Percentiles rank a stretch among this genome's conserved stretches.
Conservation (phyloP, 768 basidiomycete genomes). For the Pisolithus tinctorius region DNA sequence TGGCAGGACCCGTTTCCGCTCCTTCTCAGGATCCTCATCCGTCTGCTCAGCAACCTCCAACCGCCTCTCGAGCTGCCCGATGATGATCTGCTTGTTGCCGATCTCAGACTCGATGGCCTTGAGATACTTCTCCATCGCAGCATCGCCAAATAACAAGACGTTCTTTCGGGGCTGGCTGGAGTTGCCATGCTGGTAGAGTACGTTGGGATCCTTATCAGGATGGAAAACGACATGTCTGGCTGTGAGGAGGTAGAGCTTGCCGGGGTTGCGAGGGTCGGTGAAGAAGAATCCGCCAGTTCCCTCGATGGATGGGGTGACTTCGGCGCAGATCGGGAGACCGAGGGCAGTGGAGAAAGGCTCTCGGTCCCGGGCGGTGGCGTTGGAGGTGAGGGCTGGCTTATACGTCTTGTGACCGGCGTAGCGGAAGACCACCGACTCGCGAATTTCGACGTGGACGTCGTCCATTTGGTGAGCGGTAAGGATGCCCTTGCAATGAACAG, state of each 20-base stretch:
- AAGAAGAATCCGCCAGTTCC: constrained; percentile 31
- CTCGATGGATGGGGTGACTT: constrained; percentile 13
- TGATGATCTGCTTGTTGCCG: not conserved
- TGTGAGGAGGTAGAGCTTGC: constrained; percentile 24
- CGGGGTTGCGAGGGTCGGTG: constrained; percentile 8
- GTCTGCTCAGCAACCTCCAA: constrained; percentile 2
- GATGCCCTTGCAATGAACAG: constrained; percentile 15
- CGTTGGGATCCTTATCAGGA: constrained; percentile 3
- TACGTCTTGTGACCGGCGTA: constrained; percentile 24
- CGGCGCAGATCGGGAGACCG: constrained; percentile 23
- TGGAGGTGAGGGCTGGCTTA: constrained; percentile 4
- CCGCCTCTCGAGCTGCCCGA: constrained; percentile 1
- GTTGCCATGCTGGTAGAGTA: not conserved
- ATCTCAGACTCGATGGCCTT: constrained; percentile 7
- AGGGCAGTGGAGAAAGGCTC: constrained; percentile 23
- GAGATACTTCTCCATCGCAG: constrained; percentile 4
- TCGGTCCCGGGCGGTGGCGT: constrained; percentile 14
- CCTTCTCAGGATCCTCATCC: constrained; percentile 7
- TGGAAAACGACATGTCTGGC: constrained; percentile 5
- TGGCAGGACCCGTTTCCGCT: constrained; percentile 1
- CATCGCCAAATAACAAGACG: constrained; percentile 11
- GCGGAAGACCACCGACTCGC: constrained; percentile 19
- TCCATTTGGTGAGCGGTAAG: constrained; percentile 19
- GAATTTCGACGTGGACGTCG: constrained; percentile 29
- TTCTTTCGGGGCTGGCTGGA: constrained; percentile 10